Evolutionary conservation across 2,329 filamentous ascomycete species (phyloP), one percentile per base, ranked within the genome.

Genomic region (Cryphonectria naterciae): DNA sequence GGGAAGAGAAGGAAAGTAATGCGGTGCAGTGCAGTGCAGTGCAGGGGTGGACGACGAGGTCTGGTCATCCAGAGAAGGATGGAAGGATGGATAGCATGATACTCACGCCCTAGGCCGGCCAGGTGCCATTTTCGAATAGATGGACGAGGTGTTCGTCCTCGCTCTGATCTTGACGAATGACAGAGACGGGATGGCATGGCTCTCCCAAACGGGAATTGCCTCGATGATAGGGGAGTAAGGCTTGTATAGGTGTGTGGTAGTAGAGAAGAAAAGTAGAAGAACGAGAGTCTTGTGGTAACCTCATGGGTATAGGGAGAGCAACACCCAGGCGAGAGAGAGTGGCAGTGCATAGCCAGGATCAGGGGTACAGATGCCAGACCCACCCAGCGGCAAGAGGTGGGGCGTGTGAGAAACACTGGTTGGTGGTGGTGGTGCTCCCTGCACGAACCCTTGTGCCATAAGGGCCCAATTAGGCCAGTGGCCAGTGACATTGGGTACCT

Each of bases 21-120:
- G 75, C 75, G 61, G 54, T 75, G 35, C 19, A 22, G 43, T 17
- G 22, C 22, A 49, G 19, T n/a, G 19, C 19, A 49, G 46, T n/a
- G 22, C 28, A 78, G 77, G 32, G 77, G 25, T 28, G 56, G 8
- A 10, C 8, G 37, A 76, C 43, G 72, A 72, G 15, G 75, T 65
- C 19, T 22, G 43, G n/a, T 22, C 25, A 28, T 39, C 11, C 37
- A 39, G 28, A 32, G 32, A 32, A 32, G 32, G 32, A 32, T 32
- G 4, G 32, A 39, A 22, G 52, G 17, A 17, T 19, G 32, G 11
- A 19, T 35, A 70, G 22, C 19, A 49, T 49, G 46, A n/a, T 68
- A 82, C 81, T 68, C 77, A 83, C 81, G 82, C 82, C 79, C 82
- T 78, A 39, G 78, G 76, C 68, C 82, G 75, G 58, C 79, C 75